Evolutionary conservation across 176 grass and related monocot species (phyloP).

Genomic region (bread wheat (Triticum aestivum)): IWGSC_CS_RefSeq_v2.1 NC_057811.1:421400063-421400562

Average conservation of each 20-base stretch:
- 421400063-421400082: neutral
- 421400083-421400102: neutral
- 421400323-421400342: conserved; percentile 2
- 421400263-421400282: neutral
- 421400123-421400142: neutral
- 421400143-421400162: conserved; percentile 18
- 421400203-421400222: conserved; percentile 96
- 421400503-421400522: conserved; percentile 54
- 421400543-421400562: conserved; percentile 73
- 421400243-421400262: neutral
- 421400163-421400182: conserved; percentile 44
- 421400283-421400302: neutral
- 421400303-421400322: neutral
- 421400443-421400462: conserved; percentile 73
- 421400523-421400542: conserved; percentile 72
- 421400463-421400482: conserved; percentile 17
- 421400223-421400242: conserved; percentile 70
- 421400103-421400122: neutral
- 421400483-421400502: conserved; percentile 19
- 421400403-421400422: conserved; percentile 88
- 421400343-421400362: conserved; percentile 87
- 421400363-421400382: conserved; percentile 81
- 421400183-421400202: conserved; percentile 95
- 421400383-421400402: conserved; percentile 96
- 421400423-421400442: conserved; percentile 82